These are phyloP conservation scores for Fusarium redolens DNA, from an alignment of 2,329 filamentous ascomycete genomes.

Conservation along the genomic window DNA sequence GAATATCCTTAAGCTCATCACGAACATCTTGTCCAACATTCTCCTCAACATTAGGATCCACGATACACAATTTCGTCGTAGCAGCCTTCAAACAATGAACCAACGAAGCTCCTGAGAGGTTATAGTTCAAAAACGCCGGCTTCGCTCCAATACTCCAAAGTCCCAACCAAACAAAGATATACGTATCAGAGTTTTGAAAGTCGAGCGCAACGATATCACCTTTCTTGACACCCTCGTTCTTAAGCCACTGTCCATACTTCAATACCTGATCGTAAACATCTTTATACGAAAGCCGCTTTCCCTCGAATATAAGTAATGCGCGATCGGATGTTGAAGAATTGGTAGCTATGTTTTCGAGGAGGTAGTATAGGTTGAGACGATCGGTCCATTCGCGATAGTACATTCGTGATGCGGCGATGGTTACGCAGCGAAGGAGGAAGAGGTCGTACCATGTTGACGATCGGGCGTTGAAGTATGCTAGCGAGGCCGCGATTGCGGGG, in stretches of 20 bases:
- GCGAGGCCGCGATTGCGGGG: constrained; percentile 71
- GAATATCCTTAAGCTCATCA: constrained; percentile 60
- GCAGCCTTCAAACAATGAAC: constrained; percentile 79
- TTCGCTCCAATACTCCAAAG: constrained; percentile 86
- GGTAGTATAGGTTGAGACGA: constrained; percentile 78
- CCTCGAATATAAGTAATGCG: constrained; percentile 75
- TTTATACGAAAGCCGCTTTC: constrained; percentile 77
- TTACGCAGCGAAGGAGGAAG: constrained; percentile 65
- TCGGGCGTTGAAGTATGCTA: constrained; percentile 84
- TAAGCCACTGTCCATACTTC: constrained; percentile 81
- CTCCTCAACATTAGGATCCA: constrained; percentile 70
- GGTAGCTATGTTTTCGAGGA: constrained; percentile 74
- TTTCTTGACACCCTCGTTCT: constrained; percentile 70
- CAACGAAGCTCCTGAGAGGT: constrained; percentile 76
- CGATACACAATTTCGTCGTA: constrained; percentile 73
- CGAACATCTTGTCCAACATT: constrained; percentile 69
- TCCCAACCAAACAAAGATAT: constrained; percentile 79
- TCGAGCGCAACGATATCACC: constrained; percentile 84
- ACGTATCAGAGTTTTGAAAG: constrained; percentile 83
- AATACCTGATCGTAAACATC: constrained; percentile 77
- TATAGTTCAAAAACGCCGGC: constrained; percentile 91
- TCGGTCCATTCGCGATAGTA: constrained; percentile 65
- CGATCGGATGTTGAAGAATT: constrained; percentile 62
- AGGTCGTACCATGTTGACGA: constrained; percentile 74
- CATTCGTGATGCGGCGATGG: constrained; percentile 58